These are phyloP conservation scores for Goffeauzyma gilvescens DNA, from an alignment of 768 basidiomycete genomes.

Conservation along the genomic window DNA sequence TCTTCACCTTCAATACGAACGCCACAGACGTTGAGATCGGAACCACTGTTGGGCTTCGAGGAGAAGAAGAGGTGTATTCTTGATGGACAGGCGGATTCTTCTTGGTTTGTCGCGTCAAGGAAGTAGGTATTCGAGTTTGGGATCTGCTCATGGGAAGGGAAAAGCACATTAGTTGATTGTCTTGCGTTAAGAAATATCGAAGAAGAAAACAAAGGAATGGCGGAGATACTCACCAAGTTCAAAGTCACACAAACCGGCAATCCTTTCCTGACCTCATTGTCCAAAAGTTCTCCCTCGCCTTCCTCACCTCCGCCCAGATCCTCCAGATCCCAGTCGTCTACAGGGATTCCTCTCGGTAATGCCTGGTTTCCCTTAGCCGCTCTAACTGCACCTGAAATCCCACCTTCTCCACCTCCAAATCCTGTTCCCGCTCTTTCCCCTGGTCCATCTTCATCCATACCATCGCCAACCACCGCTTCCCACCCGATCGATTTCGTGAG, in stretches of 20 bases:
- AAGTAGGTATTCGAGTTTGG: conserved; percentile 18
- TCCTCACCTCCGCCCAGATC: conserved; percentile 13
- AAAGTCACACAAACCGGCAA: conserved; percentile 27
- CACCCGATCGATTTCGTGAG: conserved; percentile 22
- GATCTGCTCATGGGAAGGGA: conserved; percentile 11
- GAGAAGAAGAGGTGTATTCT: conserved; percentile 23
- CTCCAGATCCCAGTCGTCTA: conserved; percentile 30
- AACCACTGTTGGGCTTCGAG: background rate
- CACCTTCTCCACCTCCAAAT: conserved; percentile 13
- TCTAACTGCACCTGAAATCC: conserved; percentile 28
- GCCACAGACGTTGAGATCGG: conserved; percentile 19
- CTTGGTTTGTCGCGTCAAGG: conserved; percentile 24
- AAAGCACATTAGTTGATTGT: no score
- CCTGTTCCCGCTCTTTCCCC: conserved; percentile 16
- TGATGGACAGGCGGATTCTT: conserved; percentile 29
- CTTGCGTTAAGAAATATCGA: background rate
- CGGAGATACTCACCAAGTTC: conserved; percentile 20
- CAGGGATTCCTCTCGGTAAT: conserved; percentile 10
- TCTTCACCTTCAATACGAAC: conserved; percentile 25
- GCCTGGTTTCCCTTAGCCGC: conserved; percentile 14
- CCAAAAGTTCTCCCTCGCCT: conserved; percentile 18
- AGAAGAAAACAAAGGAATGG: background rate
- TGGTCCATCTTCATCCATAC: conserved; percentile 9
- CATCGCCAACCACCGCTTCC: conserved; percentile 9
- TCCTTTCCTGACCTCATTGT: conserved; percentile 3